Conservation (phyloP, 2,329 filamentous ascomycete species). For the Stylonectria norvegica region DNA sequence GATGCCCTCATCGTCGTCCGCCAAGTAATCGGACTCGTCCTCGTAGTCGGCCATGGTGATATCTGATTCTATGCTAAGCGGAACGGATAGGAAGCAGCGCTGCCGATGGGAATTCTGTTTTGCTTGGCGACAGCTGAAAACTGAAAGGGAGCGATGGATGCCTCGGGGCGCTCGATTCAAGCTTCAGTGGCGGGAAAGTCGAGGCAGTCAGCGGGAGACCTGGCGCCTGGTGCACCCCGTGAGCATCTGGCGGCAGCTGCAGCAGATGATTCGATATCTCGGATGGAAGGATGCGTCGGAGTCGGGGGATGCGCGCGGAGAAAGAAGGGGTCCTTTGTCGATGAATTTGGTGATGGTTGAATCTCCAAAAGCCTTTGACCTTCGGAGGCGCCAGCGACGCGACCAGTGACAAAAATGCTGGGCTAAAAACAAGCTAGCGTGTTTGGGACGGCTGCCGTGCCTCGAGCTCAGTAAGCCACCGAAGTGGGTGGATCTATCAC, state of each 20-base stretch:
- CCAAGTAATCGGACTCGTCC: conserved; percentile 62
- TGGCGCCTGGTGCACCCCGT: conserved; percentile 32
- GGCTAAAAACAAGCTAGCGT: not conserved
- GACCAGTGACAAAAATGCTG: conserved; percentile 11
- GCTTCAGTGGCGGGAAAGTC: conserved; percentile 24
- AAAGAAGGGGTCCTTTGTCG: conserved; percentile 17
- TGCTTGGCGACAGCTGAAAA: not conserved
- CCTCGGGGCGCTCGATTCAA: too few relatives aligned
- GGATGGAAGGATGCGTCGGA: conserved; percentile 13
- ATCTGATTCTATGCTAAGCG: not conserved
- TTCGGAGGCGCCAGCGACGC: conserved; percentile 24
- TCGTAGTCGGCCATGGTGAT: conserved; percentile 54
- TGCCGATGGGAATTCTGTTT: not conserved
- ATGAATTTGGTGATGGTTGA: conserved; percentile 25
- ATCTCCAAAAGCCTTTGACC: conserved; percentile 21
- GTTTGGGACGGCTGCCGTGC: too few relatives aligned
- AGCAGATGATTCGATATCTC: conserved; percentile 16
- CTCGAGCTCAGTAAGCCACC: too few relatives aligned
- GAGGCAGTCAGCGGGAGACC: conserved; percentile 32
- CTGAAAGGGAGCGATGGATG: conserved; percentile 7
- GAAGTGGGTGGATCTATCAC: too few relatives aligned
- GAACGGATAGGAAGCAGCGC: not conserved
- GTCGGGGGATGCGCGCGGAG: conserved; percentile 18
- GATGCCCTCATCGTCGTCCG: conserved; percentile 67
- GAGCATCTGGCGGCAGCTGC: conserved; percentile 30